Conservation (phyloP, 306 rosid species). For the Luffa acutangula region DNA sequence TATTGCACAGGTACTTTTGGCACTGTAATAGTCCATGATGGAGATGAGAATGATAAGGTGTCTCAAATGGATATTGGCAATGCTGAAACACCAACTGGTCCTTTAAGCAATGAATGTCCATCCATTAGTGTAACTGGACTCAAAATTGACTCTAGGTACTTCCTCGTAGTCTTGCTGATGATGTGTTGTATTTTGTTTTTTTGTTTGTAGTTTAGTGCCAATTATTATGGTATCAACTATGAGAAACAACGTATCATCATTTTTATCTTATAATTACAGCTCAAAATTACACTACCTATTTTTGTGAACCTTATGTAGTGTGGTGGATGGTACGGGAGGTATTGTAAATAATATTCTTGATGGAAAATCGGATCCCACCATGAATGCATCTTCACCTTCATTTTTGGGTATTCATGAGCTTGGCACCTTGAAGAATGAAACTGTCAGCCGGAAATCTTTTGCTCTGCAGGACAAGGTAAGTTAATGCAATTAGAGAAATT, state of each 20-base stretch:
- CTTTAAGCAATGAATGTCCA: constrained; percentile 13
- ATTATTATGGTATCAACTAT: neutral
- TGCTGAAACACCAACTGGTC: constrained; percentile 30
- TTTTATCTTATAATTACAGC: neutral
- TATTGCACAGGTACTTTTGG: constrained; percentile 51
- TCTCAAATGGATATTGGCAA: constrained; percentile 17
- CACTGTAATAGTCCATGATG: constrained; percentile 61
- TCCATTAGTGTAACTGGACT: constrained; percentile 23
- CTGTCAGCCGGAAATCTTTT: constrained; percentile 64
- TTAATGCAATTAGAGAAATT: neutral
- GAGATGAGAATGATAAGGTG: constrained; percentile 35
- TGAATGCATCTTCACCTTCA: constrained; percentile 31
- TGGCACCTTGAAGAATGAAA: constrained; percentile 44
- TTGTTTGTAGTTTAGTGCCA: neutral
- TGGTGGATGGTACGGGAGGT: constrained; percentile 27
- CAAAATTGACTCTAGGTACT: constrained; percentile 40
- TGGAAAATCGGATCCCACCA: constrained; percentile 32
- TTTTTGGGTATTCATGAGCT: constrained; percentile 31
- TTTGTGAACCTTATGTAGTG: constrained; percentile 23
- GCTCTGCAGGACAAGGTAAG: constrained; percentile 93
- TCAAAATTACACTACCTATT: neutral
- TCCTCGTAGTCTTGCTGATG: constrained; percentile 4
- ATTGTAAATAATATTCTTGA: constrained; percentile 17
- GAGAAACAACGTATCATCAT: neutral
- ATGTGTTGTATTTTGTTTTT: constrained; percentile 6